phyloP scores from a whole-genome alignment of 1,139 yeast genomes.

The Sugiyamaella japonica region DNA sequence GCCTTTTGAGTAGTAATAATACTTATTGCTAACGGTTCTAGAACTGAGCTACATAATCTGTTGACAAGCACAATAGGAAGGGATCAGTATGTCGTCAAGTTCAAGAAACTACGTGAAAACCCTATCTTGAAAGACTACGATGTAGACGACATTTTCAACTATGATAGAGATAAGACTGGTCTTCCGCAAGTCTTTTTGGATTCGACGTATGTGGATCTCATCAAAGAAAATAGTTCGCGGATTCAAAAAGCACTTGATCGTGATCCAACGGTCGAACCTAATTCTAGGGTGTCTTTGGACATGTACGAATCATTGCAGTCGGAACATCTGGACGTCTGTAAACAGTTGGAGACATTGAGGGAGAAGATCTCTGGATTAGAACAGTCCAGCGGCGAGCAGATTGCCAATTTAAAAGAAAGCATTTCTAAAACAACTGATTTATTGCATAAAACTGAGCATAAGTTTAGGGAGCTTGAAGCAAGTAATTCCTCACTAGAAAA shows the following conservation, averaged over 20 bases:
- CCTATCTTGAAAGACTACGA: conserved; percentile 58
- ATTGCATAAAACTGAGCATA: conserved; percentile 21
- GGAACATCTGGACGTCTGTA: conserved; percentile 44
- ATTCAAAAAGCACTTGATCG: conserved; percentile 70
- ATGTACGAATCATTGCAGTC: conserved; percentile 63
- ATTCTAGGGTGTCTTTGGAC: conserved; percentile 64
- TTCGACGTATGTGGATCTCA: conserved; percentile 57
- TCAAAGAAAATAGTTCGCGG: conserved; percentile 70
- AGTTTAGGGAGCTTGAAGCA: conserved; percentile 17
- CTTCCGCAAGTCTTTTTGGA: conserved; percentile 81
- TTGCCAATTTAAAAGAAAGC: conserved; percentile 26
- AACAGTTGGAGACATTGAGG: conserved; percentile 36
- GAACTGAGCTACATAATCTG: conserved; percentile 62
- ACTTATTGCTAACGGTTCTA: conserved; percentile 26
- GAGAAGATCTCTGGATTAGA: conserved; percentile 28
- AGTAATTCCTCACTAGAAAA: conserved; percentile 23
- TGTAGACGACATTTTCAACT: conserved; percentile 47
- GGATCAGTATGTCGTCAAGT: conserved; percentile 73
- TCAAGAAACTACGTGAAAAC: conserved; percentile 69
- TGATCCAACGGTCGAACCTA: conserved; percentile 73
- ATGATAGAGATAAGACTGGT: conserved; percentile 73
- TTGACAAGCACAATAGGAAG: conserved; percentile 72
- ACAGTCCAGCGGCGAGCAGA: conserved; percentile 20
- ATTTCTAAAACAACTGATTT: conserved; percentile 18
- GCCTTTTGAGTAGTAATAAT: background rate